These are phyloP conservation scores for Cyberlindnera euphorbiae DNA, from an alignment of 805 yeast genomes.

Conservation along the genomic window DNA sequence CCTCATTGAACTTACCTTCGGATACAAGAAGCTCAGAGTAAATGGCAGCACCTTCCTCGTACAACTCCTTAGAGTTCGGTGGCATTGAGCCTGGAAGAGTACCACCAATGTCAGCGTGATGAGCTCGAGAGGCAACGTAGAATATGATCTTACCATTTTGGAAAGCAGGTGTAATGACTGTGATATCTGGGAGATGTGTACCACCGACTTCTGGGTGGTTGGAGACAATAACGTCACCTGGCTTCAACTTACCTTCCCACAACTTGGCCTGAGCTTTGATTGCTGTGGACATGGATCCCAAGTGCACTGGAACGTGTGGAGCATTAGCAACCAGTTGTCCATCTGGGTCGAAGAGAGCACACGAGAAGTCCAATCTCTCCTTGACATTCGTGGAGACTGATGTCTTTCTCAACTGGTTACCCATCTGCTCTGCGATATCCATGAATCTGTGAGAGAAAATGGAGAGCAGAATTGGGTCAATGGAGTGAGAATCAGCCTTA, in stretches of 20 bases:
- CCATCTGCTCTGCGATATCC: slow-evolving; percentile 93
- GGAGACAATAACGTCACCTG: slow-evolving; percentile 73
- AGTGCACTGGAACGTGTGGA: slow-evolving; percentile 83
- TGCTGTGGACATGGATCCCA: slow-evolving; percentile 83
- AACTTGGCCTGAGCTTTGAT: slow-evolving; percentile 57
- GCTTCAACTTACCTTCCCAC: slow-evolving; percentile 60
- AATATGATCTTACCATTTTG: slow-evolving; percentile 58
- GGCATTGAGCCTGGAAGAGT: slow-evolving; percentile 93
- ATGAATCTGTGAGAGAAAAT: slow-evolving; percentile 80
- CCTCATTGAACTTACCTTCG: slow-evolving; percentile 72
- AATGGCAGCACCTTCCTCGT: slow-evolving; percentile 90
- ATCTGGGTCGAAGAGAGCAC: slow-evolving; percentile 71
- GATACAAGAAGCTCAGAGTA: slow-evolving; percentile 70
- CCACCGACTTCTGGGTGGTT: slow-evolving; percentile 87
- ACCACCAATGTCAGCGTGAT: slow-evolving; percentile 75
- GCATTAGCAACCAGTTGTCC: slow-evolving; percentile 88
- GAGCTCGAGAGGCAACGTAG: slow-evolving; percentile 84
- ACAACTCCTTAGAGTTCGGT: slow-evolving; percentile 77
- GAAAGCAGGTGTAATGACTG: slow-evolving; percentile 88
- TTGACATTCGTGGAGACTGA: slow-evolving; percentile 80
- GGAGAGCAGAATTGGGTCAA: slow-evolving; percentile 70
- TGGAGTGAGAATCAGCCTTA: slow-evolving; percentile 26
- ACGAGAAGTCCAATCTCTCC: slow-evolving; percentile 77
- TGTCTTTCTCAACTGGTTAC: slow-evolving; percentile 71
- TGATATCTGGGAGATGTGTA: slow-evolving; percentile 84